A percentile compares a stretch with the other conserved stretches of the same genome.
Conservation (phyloP, 2,329 filamentous ascomycete genomes). For the Sporothrix luriei region DNA sequence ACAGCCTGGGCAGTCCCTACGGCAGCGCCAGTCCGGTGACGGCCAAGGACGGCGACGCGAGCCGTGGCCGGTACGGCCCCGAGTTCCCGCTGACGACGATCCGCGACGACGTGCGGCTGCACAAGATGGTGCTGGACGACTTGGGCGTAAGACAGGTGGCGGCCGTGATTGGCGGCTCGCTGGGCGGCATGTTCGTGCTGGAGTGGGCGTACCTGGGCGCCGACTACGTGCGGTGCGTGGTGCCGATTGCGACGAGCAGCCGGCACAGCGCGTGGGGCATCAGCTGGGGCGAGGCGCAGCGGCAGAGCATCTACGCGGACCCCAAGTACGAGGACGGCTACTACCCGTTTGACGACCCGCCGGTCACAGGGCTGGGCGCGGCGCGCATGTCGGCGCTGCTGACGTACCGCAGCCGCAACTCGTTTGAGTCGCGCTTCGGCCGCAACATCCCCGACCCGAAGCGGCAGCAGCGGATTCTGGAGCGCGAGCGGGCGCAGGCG, state of each 20-base stretch:
- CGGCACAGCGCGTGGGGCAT: slow-evolving; percentile 88
- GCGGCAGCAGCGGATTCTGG: slow-evolving; percentile 79
- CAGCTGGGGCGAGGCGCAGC: slow-evolving; percentile 85
- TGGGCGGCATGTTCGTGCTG: slow-evolving; percentile 87
- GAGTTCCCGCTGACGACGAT: slow-evolving; percentile 97
- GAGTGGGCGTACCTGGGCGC: slow-evolving; percentile 91
- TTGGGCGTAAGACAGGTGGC: slow-evolving; percentile 77
- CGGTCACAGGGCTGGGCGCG: slow-evolving; percentile 81
- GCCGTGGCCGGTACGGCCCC: slow-evolving; percentile 80
- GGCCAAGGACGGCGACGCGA: slow-evolving; percentile 75
- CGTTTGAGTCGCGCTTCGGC: slow-evolving; percentile 93
- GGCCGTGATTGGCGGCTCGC: slow-evolving; percentile 78
- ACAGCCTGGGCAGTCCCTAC: slow-evolving; percentile 82
- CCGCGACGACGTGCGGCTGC: slow-evolving; percentile 90
- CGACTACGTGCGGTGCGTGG: slow-evolving; percentile 77
- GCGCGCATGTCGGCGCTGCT: slow-evolving; percentile 95
- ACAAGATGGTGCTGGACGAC: slow-evolving; percentile 78
- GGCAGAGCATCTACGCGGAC: slow-evolving; percentile 94
- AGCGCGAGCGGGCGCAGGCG: slow-evolving; percentile 55
- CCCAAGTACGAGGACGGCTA: slow-evolving; percentile 98
- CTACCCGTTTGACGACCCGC: slow-evolving; percentile 84
- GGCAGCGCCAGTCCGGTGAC: slow-evolving; percentile 88
- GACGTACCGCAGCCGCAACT: slow-evolving; percentile 95
- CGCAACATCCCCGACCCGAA: slow-evolving; percentile 87
- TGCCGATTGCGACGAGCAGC: slow-evolving; percentile 83